Conservation (phyloP, 1,139 yeast species). For the Sugiyamaella paludigena region DNA sequence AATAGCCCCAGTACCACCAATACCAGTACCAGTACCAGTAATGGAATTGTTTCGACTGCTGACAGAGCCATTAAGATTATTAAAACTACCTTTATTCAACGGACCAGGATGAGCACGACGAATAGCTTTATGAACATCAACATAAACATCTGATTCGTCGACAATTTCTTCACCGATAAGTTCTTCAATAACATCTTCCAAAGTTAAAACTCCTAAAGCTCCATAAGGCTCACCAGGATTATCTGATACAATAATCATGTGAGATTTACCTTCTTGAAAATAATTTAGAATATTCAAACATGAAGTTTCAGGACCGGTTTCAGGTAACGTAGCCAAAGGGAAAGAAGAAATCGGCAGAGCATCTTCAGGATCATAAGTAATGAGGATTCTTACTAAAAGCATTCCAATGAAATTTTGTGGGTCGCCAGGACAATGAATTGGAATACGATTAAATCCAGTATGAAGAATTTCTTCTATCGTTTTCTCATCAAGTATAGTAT, state of each 20-base stretch:
- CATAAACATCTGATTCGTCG: constrained; percentile 94
- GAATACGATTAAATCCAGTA: constrained; percentile 93
- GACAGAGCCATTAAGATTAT: not conserved
- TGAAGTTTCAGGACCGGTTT: constrained; percentile 87
- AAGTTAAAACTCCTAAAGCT: constrained; percentile 85
- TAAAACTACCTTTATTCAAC: constrained; percentile 47
- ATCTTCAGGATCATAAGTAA: constrained; percentile 96
- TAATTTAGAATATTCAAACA: constrained; percentile 91
- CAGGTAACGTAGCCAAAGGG: constrained; percentile 95
- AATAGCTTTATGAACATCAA: constrained; percentile 85
- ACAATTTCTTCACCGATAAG: constrained; percentile 96
- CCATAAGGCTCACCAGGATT: constrained; percentile 86
- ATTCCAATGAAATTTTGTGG: constrained; percentile 92
- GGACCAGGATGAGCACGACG: constrained; percentile 80
- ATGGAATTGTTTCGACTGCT: not conserved
- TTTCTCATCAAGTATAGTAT: constrained; percentile 74
- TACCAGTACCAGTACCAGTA: not conserved
- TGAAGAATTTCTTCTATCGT: constrained; percentile 88
- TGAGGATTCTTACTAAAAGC: constrained; percentile 87
- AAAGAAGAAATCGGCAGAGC: constrained; percentile 88
- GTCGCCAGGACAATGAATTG: constrained; percentile 89
- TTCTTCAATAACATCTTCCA: constrained; percentile 97
- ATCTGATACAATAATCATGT: constrained; percentile 90
- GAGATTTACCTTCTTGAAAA: constrained; percentile 97
- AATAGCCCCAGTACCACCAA: too few relatives aligned